Conservation (phyloP, 2,329 filamentous ascomycete genomes). For the Hymenotorrendiella dingleyae region DNA sequence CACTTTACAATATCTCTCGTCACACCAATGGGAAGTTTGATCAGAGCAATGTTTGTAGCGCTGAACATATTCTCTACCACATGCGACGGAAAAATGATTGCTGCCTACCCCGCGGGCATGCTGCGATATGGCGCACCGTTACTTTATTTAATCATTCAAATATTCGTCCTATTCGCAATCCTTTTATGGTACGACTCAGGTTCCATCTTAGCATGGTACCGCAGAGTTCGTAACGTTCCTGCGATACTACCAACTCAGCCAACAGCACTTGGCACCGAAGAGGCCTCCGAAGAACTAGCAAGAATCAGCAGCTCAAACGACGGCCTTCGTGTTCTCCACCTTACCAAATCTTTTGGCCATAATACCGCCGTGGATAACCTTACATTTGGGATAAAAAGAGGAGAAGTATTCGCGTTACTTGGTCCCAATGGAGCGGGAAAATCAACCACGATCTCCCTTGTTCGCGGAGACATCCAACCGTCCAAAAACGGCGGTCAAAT, state of each 20-base stretch:
- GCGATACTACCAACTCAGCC: constrained; percentile 4
- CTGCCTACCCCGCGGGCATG: constrained; percentile 64
- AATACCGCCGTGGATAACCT: constrained; percentile 83
- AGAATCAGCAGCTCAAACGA: constrained; percentile 50
- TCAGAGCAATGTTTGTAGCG: constrained; percentile 67
- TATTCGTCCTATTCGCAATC: constrained; percentile 61
- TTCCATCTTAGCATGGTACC: constrained; percentile 50
- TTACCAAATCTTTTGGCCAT: constrained; percentile 73
- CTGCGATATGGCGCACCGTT: constrained; percentile 78
- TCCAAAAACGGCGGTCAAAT: constrained; percentile 66
- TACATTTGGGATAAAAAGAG: constrained; percentile 71
- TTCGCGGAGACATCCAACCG: constrained; percentile 81
- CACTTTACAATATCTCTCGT: constrained; percentile 71
- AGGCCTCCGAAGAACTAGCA: constrained; percentile 58
- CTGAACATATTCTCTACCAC: constrained; percentile 80
- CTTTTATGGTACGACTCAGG: constrained; percentile 80
- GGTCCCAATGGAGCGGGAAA: constrained; percentile 92
- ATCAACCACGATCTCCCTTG: constrained; percentile 80
- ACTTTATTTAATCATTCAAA: constrained; percentile 72
- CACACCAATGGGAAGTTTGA: constrained; percentile 70
- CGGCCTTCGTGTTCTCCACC: constrained; percentile 65
- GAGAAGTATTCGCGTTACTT: constrained; percentile 82
- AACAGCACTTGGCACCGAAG: constrained; percentile 32
- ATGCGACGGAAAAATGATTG: constrained; percentile 60
- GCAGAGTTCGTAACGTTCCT: constrained; percentile 29